These are phyloP conservation scores for Neonectria magnoliae DNA, from an alignment of 2,329 filamentous ascomycete genomes.

Conservation along the genomic window DNA sequence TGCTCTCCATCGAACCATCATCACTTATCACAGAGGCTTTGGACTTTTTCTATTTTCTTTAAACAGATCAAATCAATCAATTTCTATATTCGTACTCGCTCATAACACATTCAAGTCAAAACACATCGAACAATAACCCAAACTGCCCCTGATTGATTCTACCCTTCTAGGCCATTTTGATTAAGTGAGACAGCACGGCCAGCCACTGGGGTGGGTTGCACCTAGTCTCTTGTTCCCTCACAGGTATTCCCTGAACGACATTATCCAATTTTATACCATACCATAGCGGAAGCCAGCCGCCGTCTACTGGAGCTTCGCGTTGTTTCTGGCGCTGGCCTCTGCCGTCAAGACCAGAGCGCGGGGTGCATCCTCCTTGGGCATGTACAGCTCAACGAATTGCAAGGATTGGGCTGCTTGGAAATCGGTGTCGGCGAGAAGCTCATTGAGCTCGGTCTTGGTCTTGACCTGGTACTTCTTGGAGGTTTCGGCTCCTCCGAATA, in stretches of 20 bases:
- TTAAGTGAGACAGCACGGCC: slow-evolving; percentile 25
- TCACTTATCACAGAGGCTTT: neutral
- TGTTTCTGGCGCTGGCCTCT: slow-evolving; percentile 74
- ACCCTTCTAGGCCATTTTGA: slow-evolving; percentile 37
- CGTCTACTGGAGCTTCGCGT: slow-evolving; percentile 57
- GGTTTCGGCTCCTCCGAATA: slow-evolving; percentile 72
- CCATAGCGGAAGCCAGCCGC: slow-evolving; percentile 10
- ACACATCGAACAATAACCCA: slow-evolving; percentile 2
- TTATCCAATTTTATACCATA: slow-evolving; percentile 22
- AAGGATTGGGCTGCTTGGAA: slow-evolving; percentile 68
- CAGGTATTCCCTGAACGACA: slow-evolving; percentile 28
- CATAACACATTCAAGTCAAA: slow-evolving; percentile 1
- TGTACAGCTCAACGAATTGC: slow-evolving; percentile 84
- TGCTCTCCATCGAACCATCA: neutral
- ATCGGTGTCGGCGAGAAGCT: slow-evolving; percentile 69
- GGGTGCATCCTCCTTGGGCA: slow-evolving; percentile 83
- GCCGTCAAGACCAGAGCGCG: slow-evolving; percentile 75
- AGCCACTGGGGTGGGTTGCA: slow-evolving; percentile 15
- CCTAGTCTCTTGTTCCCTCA: slow-evolving; percentile 12
- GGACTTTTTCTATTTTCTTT: neutral
- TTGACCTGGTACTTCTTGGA: slow-evolving; percentile 73
- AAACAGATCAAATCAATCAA: neutral
- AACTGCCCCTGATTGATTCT: slow-evolving; percentile 9
- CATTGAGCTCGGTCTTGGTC: slow-evolving; percentile 74
- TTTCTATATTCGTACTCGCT: slow-evolving; percentile 7